A percentile compares a stretch with the other conserved stretches of the same genome.
phyloP scores from a whole-genome alignment of 768 basidiomycete species.

The Rhodotorula paludigena region DNA sequence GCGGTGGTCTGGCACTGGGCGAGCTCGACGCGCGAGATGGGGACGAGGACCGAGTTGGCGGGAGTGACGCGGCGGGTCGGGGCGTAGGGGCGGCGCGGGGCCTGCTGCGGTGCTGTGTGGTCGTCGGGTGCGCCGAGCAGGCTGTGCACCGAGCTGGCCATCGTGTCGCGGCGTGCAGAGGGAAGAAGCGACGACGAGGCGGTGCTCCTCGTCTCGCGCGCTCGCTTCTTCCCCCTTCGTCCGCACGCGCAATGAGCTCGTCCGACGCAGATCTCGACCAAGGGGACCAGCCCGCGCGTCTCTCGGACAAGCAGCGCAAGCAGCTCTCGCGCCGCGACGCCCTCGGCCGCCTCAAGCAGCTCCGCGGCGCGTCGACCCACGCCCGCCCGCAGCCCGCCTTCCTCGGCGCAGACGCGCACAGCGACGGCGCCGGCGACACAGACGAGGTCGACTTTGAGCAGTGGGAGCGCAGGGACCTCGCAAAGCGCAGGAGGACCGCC shows the following conservation, averaged over 20 bases:
- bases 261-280: neutral
- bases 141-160: constrained; percentile 6
- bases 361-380: constrained; percentile 15
- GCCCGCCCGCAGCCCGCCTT: constrained; percentile 24
- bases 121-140: neutral
- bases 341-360: constrained; percentile 14
- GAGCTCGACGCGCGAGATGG: constrained; percentile 57
- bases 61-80: constrained; percentile 28
- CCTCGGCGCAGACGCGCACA: constrained; percentile 38
- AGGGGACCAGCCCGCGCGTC: neutral
- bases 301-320: neutral
- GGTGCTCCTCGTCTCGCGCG: neutral
- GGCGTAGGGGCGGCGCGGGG: constrained; percentile 3
- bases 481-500: neutral
- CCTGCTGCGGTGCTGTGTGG: no score
- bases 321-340: constrained; percentile 7
- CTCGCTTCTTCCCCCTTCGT: neutral
- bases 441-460: constrained; percentile 15
- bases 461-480: constrained; percentile 44
- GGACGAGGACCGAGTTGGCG: constrained; percentile 44
- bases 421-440: constrained; percentile 16
- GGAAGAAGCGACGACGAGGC: no score
- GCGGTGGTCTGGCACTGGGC: constrained; percentile 50
- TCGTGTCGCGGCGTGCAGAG: neutral
- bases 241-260: neutral